Evolutionary conservation across 305 asterid genomes (phyloP).

Genomic region (Fraxinus floribunda): DNA sequence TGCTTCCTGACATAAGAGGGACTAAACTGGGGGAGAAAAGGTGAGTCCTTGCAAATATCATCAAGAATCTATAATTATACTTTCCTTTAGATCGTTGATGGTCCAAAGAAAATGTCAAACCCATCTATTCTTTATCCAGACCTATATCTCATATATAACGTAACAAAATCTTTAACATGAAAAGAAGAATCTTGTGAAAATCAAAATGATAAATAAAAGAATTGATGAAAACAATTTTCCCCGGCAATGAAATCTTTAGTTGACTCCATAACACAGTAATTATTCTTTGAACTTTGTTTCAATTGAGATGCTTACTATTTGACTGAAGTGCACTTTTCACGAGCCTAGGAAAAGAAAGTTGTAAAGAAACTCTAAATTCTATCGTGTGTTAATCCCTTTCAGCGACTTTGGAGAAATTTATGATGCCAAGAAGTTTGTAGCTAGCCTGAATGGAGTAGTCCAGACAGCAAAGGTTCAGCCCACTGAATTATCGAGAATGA

Average conservation of each 20-base stretch:
- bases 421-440: constrained; percentile 42
- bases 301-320: neutral
- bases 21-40: constrained; percentile 32
- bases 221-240: neutral
- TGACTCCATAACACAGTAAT: neutral
- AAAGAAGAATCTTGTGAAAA: neutral
- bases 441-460: constrained; percentile 52
- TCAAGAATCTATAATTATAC: neutral
- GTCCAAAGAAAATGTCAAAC: neutral
- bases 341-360: neutral
- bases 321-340: neutral
- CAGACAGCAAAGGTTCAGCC: constrained; percentile 37
- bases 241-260: neutral
- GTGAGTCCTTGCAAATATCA: constrained; percentile 24
- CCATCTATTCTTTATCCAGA: neutral
- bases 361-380: neutral
- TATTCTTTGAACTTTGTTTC: neutral
- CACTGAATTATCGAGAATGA: constrained; percentile 21
- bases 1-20: constrained; percentile 51
- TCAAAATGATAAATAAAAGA: neutral
- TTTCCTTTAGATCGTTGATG: neutral
- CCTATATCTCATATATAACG: neutral
- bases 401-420: constrained; percentile 64
- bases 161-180: neutral
- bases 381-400: constrained; percentile 14